phyloP scores from a whole-genome alignment of 768 basidiomycete species.

The Psilocybe tampanensis region DNA sequence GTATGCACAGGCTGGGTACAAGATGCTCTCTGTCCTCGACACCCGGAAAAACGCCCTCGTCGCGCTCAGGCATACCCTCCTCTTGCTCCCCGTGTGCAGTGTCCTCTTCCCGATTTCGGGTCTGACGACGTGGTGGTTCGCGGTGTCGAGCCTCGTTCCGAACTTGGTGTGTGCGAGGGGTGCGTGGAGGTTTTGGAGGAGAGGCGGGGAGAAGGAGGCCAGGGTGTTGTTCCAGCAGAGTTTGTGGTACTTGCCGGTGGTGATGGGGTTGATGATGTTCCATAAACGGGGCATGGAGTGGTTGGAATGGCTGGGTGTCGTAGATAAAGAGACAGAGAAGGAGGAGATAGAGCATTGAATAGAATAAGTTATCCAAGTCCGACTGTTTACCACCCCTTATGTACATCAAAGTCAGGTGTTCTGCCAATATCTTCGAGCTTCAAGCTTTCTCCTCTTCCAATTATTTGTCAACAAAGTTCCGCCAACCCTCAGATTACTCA shows the following conservation, averaged over 20 bases:
- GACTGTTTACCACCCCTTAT: too few relatives aligned
- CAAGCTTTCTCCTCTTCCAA: too few relatives aligned
- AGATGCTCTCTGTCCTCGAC: conserved; percentile 84
- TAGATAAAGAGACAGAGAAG: conserved; percentile 25
- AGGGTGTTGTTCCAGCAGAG: conserved; percentile 76
- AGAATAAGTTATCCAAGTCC: not conserved
- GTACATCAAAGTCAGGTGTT: too few relatives aligned
- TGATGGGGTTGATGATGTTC: conserved; percentile 92
- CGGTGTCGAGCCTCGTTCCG: conserved; percentile 72
- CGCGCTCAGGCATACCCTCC: conserved; percentile 76
- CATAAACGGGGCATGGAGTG: conserved; percentile 89
- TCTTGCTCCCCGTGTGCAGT: conserved; percentile 78
- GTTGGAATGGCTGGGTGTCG: conserved; percentile 59
- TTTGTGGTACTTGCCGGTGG: conserved; percentile 88
- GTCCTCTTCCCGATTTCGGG: conserved; percentile 87
- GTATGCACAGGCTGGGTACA: conserved; percentile 93
- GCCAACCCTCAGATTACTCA: too few relatives aligned
- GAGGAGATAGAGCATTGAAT: not conserved
- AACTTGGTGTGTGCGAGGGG: conserved; percentile 70
- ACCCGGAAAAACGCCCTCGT: conserved; percentile 85
- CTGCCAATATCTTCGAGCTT: too few relatives aligned
- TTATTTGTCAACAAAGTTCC: too few relatives aligned
- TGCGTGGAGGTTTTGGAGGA: conserved; percentile 76
- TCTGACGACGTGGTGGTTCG: conserved; percentile 90
- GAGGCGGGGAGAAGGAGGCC: conserved; percentile 76